Evolutionary conservation across 2,329 filamentous ascomycete genomes (phyloP), one percentile per base, ranked within the genome.

Genomic region (Fonsecaea nubica): DNA sequence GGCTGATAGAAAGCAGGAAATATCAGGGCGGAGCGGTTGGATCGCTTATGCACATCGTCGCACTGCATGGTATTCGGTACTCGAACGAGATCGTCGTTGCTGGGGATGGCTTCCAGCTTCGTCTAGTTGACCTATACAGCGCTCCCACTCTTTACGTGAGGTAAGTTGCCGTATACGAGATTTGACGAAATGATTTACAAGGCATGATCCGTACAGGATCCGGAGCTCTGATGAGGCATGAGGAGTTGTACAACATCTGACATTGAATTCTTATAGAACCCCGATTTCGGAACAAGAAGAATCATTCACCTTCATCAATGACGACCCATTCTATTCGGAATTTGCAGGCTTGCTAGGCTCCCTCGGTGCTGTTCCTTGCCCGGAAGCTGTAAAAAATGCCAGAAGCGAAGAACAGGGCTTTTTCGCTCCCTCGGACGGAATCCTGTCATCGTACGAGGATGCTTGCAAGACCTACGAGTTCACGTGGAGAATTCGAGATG

Each of bases 401-500:
- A 35, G 15, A 3, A 40, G 21, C 33, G 12, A 12, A 4, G 8
- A 25, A 13, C 33, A 58, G 35, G 32, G 13, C n/a, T 8, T 38
- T 25, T 2, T n/a, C 8, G 8, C 42, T n/a, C 6, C 57, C 18
- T 18, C 57, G 13, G 25, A 9, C 33, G 1, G 33, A 48, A 59
- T 59, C 9, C 25, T 62, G 18, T 62, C 59, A 10, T 52, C 59
- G 13, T 62, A 62, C 25, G 59, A 62, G 35, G 59, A 62, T 42
- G 59, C 58, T n/a, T 52, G 42, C 42, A 61, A 53, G 58, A 61
- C 45, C 2, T 53, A 61, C 48, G 58, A 61, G 33, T 53, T 61
- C n/a, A 61, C 42, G 18, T 61, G 45, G 58, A 50, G 50, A 9
- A 63, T 57, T 18, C 54, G 54, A 40, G 54, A 57, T 35, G 54